These are phyloP conservation scores for Passalora sequoiae DNA, from an alignment of 2,329 filamentous ascomycete species.

Conservation along the genomic window DNA sequence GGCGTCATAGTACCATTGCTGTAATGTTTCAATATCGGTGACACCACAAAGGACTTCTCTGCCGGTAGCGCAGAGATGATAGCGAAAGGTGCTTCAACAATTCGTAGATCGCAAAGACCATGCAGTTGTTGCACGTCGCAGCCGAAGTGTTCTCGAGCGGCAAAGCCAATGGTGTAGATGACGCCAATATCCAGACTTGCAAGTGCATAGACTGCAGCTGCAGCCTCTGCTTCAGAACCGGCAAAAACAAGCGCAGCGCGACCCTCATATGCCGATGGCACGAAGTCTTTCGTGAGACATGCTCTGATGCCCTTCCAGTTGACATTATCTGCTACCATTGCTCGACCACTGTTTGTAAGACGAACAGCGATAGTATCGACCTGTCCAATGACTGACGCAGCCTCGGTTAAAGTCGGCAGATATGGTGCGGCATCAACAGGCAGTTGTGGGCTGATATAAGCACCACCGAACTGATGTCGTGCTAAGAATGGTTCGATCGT, in stretches of 20 bases:
- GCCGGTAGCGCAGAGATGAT: constrained; percentile 73
- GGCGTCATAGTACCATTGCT: constrained; percentile 36
- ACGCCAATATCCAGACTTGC: constrained; percentile 69
- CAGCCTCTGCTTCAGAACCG: constrained; percentile 67
- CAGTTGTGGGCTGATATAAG: constrained; percentile 71
- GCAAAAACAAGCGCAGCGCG: constrained; percentile 72
- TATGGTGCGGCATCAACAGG: constrained; percentile 50
- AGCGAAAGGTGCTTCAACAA: constrained; percentile 72
- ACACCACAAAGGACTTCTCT: constrained; percentile 73
- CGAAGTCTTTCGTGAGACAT: constrained; percentile 73
- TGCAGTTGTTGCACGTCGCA: constrained; percentile 60
- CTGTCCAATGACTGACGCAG: constrained; percentile 71
- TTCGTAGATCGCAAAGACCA: constrained; percentile 73
- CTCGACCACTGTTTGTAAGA: constrained; percentile 45
- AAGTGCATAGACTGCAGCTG: constrained; percentile 72
- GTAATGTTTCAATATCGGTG: constrained; percentile 71
- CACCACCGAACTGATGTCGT: constrained; percentile 72
- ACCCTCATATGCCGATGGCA: constrained; percentile 73
- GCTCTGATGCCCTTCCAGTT: constrained; percentile 81
- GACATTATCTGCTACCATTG: constrained; percentile 73
- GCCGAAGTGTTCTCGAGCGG: constrained; percentile 49
- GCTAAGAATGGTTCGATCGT: constrained; percentile 67
- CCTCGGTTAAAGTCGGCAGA: constrained; percentile 64
- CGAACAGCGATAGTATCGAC: constrained; percentile 74
- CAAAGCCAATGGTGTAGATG: constrained; percentile 81